These are phyloP conservation scores for Tricholoma flavovirens DNA, from an alignment of 768 basidiomycete species.

Conservation along the genomic window DNA sequence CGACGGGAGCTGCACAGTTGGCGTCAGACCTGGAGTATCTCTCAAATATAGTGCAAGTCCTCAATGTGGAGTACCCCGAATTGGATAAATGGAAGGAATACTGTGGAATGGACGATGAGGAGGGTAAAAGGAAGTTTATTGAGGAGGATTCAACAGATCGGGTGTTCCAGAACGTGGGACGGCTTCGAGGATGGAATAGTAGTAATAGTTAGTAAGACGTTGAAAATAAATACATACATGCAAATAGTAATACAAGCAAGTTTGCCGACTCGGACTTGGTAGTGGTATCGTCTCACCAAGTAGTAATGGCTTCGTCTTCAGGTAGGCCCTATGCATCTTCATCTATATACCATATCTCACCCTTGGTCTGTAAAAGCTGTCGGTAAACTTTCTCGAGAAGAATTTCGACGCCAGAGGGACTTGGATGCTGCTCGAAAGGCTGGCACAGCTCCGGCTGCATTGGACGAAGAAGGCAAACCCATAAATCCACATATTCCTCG, in stretches of 20 bases:
- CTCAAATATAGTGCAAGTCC: slow-evolving; percentile 81
- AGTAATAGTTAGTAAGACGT: neutral
- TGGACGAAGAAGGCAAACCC: slow-evolving; percentile 90
- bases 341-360: slow-evolving; percentile 2
- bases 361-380: slow-evolving; percentile 30
- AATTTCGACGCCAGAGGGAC: slow-evolving; percentile 93
- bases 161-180: slow-evolving; percentile 32
- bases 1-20: slow-evolving; percentile 75
- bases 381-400: slow-evolving; percentile 90
- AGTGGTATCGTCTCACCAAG: too few relatives aligned
- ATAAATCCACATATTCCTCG: slow-evolving; percentile 99
- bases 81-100: slow-evolving; percentile 77
- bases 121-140: slow-evolving; percentile 28
- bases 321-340: slow-evolving; percentile 20
- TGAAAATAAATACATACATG: neutral
- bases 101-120: slow-evolving; percentile 55
- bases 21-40: slow-evolving; percentile 85
- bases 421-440: slow-evolving; percentile 98
- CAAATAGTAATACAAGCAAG: too few relatives aligned
- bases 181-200: slow-evolving; percentile 19
- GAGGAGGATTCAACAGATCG: slow-evolving; percentile 25
- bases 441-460: slow-evolving; percentile 92
- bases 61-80: slow-evolving; percentile 82
- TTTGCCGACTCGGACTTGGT: too few relatives aligned
- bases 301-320: slow-evolving; percentile 36